Evolutionary conservation across 2,329 filamentous ascomycete species (phyloP), one percentile per base, ranked within the genome.

Genomic region (Emericellopsis atlantica): DNA sequence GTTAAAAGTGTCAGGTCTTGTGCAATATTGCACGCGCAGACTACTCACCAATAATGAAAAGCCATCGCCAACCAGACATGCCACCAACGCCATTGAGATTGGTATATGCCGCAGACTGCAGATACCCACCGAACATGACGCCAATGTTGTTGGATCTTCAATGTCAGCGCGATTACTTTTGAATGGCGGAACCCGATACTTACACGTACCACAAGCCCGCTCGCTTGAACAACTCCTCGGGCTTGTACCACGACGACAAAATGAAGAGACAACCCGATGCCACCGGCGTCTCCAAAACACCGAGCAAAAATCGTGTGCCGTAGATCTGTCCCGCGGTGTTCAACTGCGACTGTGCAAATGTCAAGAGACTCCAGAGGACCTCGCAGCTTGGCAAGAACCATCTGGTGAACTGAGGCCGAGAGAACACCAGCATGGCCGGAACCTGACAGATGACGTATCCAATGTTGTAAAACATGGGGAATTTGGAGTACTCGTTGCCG

Each of bases 321-420:
- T 65, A 65, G 8, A 75, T 43, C 40, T 76, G 72, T 0, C 63
- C 61, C 45, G 64, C 74, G 2, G 61, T 58, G 3, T 60, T 55
- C 1, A 65, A 65, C 5, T 71, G 65, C 41, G 67, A 75, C 43
- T 76, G 71, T 4, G 76, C 55, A 8, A 79, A 58, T 0, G 73
- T 78, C 44, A 77, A 72, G 14, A 76, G 52, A 0, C 71, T 72
- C 74, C 74, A 78, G 2, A 58, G 51, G 2, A 76, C 46, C 43
- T 76, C 70, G 45, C 74, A 57, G 8, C 61, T 58, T 0, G 73
- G 72, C 6, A 75, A 62, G 0, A 71, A 47, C 54, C 64, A 74
- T 32, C 63, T 55, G 7, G 41, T 65, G 61, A 54, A 76, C 68
- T 1, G 69, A 58, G 6, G 59, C 42, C 14, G 56, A 51, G 14